Conservation (phyloP, 2,329 filamentous ascomycete species). For the Thermochaetoides dissita region DNA sequence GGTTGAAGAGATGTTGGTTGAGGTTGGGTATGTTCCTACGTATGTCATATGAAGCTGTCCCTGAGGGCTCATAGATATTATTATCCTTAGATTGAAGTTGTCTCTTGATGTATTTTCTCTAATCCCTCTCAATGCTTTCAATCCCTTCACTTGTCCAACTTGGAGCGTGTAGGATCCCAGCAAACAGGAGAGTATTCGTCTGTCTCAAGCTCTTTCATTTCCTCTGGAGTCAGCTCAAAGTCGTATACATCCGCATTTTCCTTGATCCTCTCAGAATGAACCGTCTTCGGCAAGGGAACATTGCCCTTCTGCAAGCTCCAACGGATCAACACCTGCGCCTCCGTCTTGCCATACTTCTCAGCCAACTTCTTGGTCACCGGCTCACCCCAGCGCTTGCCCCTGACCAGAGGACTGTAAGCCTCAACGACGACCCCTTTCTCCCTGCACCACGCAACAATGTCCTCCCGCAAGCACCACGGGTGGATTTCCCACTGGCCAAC, state of each 20-base stretch:
- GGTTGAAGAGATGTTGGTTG: conserved; percentile 17
- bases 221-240: conserved; percentile 43
- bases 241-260: conserved; percentile 50
- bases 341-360: conserved; percentile 57
- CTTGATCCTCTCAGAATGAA: conserved; percentile 42
- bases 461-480: conserved; percentile 68
- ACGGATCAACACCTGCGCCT: conserved; percentile 64
- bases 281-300: conserved; percentile 51
- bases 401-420: conserved; percentile 47
- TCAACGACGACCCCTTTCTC: conserved; percentile 49
- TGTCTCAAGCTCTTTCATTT: conserved; percentile 34
- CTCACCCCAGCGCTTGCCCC: conserved; percentile 59
- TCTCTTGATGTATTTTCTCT: neutral
- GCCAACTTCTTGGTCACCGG: conserved; percentile 48
- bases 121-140: neutral
- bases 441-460: conserved; percentile 66
- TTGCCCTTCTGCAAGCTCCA: conserved; percentile 72
- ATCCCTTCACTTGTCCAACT: conserved; percentile 1
- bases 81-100: neutral
- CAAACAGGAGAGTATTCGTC: conserved; percentile 17
- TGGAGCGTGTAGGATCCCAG: conserved; percentile 17
- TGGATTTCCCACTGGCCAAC: conserved; percentile 86
- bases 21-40: neutral
- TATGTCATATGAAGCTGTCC: neutral
- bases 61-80: no score